Evolutionary conservation across 1,139 yeast genomes (phyloP).

Genomic region (Pneumocystis carinii): DNA sequence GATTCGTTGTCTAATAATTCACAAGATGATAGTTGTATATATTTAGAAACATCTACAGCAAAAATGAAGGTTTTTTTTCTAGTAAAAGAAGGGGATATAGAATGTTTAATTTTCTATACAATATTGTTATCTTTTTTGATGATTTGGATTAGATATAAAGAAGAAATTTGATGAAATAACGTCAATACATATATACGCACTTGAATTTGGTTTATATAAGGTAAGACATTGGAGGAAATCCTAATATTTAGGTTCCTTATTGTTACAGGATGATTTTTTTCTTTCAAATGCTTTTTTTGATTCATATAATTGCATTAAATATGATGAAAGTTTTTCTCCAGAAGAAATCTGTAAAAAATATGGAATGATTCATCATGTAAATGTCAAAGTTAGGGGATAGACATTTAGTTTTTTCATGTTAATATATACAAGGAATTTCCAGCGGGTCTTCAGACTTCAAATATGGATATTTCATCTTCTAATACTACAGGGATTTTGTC

Average conservation of each 20-base stretch:
- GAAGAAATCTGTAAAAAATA: background rate
- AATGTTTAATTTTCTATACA: background rate
- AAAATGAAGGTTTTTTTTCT: slow-evolving; percentile 6
- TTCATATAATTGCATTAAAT: background rate
- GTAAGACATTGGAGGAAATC: background rate
- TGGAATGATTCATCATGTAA: background rate
- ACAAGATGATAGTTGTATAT: background rate
- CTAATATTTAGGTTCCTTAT: background rate
- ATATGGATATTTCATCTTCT: background rate
- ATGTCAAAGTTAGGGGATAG: background rate
- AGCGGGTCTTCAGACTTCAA: background rate
- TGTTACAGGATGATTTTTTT: background rate
- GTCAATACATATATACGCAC: slow-evolving; percentile 13
- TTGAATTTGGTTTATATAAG: slow-evolving; percentile 11
- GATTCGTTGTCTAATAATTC: background rate
- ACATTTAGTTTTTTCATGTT: background rate
- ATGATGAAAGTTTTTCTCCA: background rate
- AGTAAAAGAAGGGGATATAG: slow-evolving; percentile 14
- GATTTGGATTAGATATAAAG: slow-evolving; percentile 3
- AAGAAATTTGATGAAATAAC: slow-evolving; percentile 6
- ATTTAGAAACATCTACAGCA: background rate
- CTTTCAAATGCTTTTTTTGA: background rate
- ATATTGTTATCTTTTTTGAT: background rate
- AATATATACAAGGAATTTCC: background rate
- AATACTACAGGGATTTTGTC: background rate